Conservation (phyloP, 371 early-diverging fungal genomes). For the Actinomortierella wolfii region DNA sequence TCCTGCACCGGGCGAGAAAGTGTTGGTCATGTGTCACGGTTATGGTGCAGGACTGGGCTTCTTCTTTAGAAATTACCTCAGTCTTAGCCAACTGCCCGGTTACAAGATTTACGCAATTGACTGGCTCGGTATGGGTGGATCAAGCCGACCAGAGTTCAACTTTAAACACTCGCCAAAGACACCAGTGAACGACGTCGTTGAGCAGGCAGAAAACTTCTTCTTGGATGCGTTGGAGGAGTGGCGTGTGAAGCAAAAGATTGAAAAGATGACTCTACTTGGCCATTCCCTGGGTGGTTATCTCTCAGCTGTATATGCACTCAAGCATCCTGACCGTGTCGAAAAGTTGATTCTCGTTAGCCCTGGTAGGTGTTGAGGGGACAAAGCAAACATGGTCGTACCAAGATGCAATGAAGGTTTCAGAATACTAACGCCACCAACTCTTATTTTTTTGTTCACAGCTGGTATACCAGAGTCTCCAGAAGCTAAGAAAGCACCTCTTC, state of each 20-base stretch:
- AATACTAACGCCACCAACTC: neutral
- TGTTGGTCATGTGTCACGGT: slow-evolving; percentile 88
- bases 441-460: slow-evolving; percentile 35
- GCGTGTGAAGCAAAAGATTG: slow-evolving; percentile 77
- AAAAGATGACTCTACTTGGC: slow-evolving; percentile 84
- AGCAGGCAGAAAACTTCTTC: slow-evolving; percentile 82
- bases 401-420: neutral
- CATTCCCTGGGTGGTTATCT: slow-evolving; percentile 93
- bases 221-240: slow-evolving; percentile 91
- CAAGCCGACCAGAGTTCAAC: slow-evolving; percentile 74
- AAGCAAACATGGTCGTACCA: neutral
- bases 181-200: slow-evolving; percentile 40
- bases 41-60: slow-evolving; percentile 93
- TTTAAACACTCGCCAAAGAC: slow-evolving; percentile 55
- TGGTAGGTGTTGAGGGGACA: slow-evolving; percentile 45
- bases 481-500: slow-evolving; percentile 26
- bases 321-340: slow-evolving; percentile 88
- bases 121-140: slow-evolving; percentile 90
- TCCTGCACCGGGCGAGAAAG: slow-evolving; percentile 46
- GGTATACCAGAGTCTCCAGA: slow-evolving; percentile 62
- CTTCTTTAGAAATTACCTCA: slow-evolving; percentile 83
- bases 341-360: slow-evolving; percentile 91
- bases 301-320: slow-evolving; percentile 82
- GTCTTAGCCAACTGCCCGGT: slow-evolving; percentile 66
- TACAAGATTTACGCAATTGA: slow-evolving; percentile 84